Evolutionary conservation across 305 asterid genomes (phyloP).

Genomic region (Plantago rigida): DNA sequence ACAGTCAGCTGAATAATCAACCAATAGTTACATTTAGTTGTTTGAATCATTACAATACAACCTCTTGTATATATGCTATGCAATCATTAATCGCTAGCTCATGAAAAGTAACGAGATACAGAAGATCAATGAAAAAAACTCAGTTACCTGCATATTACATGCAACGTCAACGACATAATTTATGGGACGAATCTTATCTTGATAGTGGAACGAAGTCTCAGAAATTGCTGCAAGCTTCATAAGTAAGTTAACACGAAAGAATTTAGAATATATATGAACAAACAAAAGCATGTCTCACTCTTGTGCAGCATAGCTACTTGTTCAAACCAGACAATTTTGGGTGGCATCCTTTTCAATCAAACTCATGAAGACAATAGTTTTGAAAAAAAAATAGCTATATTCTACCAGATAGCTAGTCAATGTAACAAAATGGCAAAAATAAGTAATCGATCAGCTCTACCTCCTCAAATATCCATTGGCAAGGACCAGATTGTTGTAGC

Average conservation of each 20-base stretch:
- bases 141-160: conserved; percentile 68
- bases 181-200: conserved; percentile 80
- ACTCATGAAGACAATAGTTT: no score
- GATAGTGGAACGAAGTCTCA: conserved; percentile 79
- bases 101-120: conserved; percentile 8
- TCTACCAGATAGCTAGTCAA: conserved; percentile 3
- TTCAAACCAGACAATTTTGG: no score
- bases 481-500: conserved; percentile 70
- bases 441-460: conserved; percentile 28
- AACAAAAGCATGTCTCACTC: no score
- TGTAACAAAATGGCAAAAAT: not conserved
- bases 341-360: no score
- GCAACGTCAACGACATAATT: conserved; percentile 66
- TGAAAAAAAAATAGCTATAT: conserved; percentile 16
- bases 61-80: not conserved
- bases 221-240: conserved; percentile 87
- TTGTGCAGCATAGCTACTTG: no score
- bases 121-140: conserved; percentile 22
- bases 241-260: conserved; percentile 17
- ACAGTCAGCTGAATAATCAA: conserved; percentile 23
- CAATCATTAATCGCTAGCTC: not conserved
- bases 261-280: conserved; percentile 11
- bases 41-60: not conserved
- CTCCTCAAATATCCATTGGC: conserved; percentile 91
- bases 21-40: conserved; percentile 14